Conservation (phyloP, 1,139 yeast species). For the Hyphopichia pseudoburtonii region DNA sequence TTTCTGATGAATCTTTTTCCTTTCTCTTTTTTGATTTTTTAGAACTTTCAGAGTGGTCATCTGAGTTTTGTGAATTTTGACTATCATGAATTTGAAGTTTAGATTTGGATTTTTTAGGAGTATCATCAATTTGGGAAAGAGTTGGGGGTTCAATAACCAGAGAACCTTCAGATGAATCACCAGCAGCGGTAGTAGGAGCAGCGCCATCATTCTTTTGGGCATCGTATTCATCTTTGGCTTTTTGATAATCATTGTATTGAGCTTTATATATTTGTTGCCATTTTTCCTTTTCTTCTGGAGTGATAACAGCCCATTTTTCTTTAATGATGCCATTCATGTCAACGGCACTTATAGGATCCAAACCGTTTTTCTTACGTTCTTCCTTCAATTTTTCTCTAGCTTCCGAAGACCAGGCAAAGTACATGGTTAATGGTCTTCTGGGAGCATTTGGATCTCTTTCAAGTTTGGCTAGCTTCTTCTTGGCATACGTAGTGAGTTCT, state of each 20-base stretch:
- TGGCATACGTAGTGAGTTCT: too few species aligned
- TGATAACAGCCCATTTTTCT: slow-evolving; percentile 70
- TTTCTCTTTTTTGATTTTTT: slow-evolving; percentile 28
- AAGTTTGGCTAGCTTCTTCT: slow-evolving; percentile 49
- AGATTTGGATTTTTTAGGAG: too few species aligned
- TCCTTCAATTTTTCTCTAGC: slow-evolving; percentile 63
- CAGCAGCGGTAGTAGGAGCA: slow-evolving; percentile 14
- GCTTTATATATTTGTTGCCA: slow-evolving; percentile 76
- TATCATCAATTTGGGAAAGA: not conserved
- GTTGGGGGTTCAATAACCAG: slow-evolving; percentile 10
- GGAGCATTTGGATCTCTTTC: slow-evolving; percentile 61
- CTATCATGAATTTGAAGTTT: too few species aligned
- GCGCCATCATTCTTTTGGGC: slow-evolving; percentile 38
- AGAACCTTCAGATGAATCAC: too few species aligned
- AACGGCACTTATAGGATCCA: slow-evolving; percentile 64
- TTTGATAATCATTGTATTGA: slow-evolving; percentile 63
- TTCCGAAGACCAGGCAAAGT: slow-evolving; percentile 72
- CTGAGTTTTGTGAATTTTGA: too few species aligned
- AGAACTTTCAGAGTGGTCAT: too few species aligned
- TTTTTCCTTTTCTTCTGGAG: slow-evolving; percentile 64
- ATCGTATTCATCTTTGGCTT: slow-evolving; percentile 62
- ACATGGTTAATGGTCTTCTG: slow-evolving; percentile 72
- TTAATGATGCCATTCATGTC: slow-evolving; percentile 80
- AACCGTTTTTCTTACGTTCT: slow-evolving; percentile 59
- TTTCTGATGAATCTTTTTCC: slow-evolving; percentile 14